These are phyloP conservation scores for Penicillium digitatum DNA, from an alignment of 2,329 filamentous ascomycete species.

Conservation along the genomic window DNA sequence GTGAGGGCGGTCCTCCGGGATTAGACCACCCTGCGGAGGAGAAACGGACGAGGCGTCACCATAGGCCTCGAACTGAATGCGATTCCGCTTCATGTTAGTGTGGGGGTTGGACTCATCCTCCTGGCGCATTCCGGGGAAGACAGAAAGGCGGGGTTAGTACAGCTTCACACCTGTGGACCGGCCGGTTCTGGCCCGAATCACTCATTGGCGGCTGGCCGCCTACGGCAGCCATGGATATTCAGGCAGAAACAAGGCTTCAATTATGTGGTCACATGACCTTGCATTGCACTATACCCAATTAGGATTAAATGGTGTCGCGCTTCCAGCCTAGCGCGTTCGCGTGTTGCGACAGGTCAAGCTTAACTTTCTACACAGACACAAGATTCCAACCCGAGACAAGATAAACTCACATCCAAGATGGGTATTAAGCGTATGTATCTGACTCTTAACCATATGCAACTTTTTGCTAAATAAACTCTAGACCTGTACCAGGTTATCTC, in stretches of 20 bases:
- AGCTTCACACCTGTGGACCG: slow-evolving; percentile 1
- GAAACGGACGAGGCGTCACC: slow-evolving; percentile 36
- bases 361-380: neutral
- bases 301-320: slow-evolving; percentile 20
- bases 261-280: slow-evolving; percentile 18
- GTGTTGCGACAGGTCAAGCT: slow-evolving; percentile 9
- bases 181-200: slow-evolving; percentile 18
- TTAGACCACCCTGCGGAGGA: slow-evolving; percentile 28
- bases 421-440: slow-evolving; percentile 49
- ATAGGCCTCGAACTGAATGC: slow-evolving; percentile 38
- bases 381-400: neutral
- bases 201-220: slow-evolving; percentile 8
- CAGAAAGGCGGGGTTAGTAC: slow-evolving; percentile 18
- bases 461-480: slow-evolving; percentile 42
- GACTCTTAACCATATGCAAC: slow-evolving; percentile 44
- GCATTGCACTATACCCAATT: slow-evolving; percentile 9
- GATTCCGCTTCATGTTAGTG: slow-evolving; percentile 38
- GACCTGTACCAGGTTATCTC: slow-evolving; percentile 77
- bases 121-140: slow-evolving; percentile 21
- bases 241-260: slow-evolving; percentile 1
- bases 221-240: slow-evolving; percentile 16
- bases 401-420: slow-evolving; percentile 34
- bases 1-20: slow-evolving; percentile 30
- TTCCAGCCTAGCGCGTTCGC: slow-evolving; percentile 18
- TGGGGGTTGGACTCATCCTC: slow-evolving; percentile 20